Evolutionary conservation across 345 rosid genomes (phyloP), one percentile per base, ranked within the genome.

Genomic region (Toxicodendron radicans): DNA sequence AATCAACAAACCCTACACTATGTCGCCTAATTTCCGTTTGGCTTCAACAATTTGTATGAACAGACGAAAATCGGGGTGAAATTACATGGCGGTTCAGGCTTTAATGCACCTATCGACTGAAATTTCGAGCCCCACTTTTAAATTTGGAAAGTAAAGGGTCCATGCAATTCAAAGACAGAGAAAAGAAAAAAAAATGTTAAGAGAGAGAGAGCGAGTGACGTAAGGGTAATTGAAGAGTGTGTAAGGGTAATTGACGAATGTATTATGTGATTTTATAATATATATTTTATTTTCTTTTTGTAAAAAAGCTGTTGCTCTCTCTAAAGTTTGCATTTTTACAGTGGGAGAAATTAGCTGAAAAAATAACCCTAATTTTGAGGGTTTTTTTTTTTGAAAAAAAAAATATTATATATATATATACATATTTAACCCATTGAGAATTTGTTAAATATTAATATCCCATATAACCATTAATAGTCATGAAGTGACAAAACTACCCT

Each of bases 41-140:
- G 38, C 49, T 79, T 45, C 35, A 27, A 46, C 41, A 69, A 73
- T 23, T 59, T 5, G 64, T 20, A 32, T 13, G 3, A 43, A 17
- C 64, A 46, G n/a, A 52, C 69, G 41, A 67, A 61, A 78, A 58
- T 64, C 72, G 21, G 68, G 14, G 52, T 1, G 70, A 72, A 74
- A 74, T 82, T 74, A 85, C 88, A 85, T 80, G 84, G 80, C 33
- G 78, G 54, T 38, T 49, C 20, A 46, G 33, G 46, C 21, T 45
- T 49, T 10, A 74, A 2, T 35, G 48, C 53, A 5, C 24, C 68
- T 71, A 71, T 70, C 73, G 83, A 66, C 32, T 58, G 33, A 16
- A 61, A 59, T 61, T 64, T 60, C 1, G 67, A 30, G 58, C 45
- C 67, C 68, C 48, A 66, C 71, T 74, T 75, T 70, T 66, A 68